Evolutionary conservation across 2,329 filamentous ascomycete genomes (phyloP).

Genomic region (Curvularia spicifera): DNA sequence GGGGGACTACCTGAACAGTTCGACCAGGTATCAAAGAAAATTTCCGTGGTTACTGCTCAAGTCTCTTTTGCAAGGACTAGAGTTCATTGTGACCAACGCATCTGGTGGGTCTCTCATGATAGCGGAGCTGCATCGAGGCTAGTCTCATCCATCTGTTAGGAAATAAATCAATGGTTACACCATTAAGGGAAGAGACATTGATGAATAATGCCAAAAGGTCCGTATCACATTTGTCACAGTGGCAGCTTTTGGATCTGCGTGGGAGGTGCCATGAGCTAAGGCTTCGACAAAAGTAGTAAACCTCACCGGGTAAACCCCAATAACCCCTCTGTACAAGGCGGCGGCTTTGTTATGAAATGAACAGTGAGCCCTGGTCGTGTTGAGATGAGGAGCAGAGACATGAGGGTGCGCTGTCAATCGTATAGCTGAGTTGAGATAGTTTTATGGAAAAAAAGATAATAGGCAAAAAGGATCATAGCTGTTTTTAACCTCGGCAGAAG

Average conservation of each 20-base stretch:
- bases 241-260: too few relatives aligned
- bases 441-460: not conserved
- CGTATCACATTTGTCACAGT: not conserved
- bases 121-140: not conserved
- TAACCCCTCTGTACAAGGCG: not conserved
- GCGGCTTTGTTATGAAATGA: not conserved
- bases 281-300: not conserved
- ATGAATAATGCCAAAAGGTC: not conserved
- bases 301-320: not conserved
- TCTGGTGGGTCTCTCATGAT: not conserved
- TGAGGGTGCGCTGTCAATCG: not conserved
- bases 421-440: not conserved
- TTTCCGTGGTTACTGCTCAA: not conserved
- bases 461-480: not conserved
- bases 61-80: not conserved
- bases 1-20: not conserved
- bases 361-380: not conserved
- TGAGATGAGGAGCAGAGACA: not conserved
- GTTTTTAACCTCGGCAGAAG: constrained; percentile 12
- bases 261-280: not conserved
- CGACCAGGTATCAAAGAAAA: not conserved
- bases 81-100: not conserved
- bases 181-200: too few relatives aligned
- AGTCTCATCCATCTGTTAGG: too few relatives aligned
- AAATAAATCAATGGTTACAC: not conserved